A percentile compares a stretch with the other conserved stretches of the same genome.
phyloP scores from a whole-genome alignment of 1,284 basidiomycete genomes.

The Trichosporon sp. region DNA sequence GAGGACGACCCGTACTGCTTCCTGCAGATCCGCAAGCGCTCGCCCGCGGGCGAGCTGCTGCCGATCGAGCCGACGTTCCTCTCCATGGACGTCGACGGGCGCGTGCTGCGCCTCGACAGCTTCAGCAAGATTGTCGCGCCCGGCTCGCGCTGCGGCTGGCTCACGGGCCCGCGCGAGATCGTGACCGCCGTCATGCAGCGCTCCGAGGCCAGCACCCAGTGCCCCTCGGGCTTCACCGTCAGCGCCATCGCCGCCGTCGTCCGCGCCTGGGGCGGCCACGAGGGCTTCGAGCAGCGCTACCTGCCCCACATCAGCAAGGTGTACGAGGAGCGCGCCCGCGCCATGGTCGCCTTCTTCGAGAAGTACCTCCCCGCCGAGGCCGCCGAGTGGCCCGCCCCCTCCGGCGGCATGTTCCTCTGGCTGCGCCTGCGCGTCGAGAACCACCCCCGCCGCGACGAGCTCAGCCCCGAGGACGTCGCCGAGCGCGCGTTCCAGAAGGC shows the following conservation, averaged over 20 bases:
- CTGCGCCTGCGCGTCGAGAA: constrained; percentile 34
- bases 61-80: constrained; percentile 33
- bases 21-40: constrained; percentile 42
- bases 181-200: constrained; percentile 35
- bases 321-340: constrained; percentile 32
- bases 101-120: constrained; percentile 70
- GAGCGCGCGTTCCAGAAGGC: constrained; percentile 28
- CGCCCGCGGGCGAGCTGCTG: constrained; percentile 33
- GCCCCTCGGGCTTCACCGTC: constrained; percentile 39
- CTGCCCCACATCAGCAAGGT: constrained; percentile 36
- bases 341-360: constrained; percentile 29
- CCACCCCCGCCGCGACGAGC: constrained; percentile 29
- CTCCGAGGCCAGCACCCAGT: constrained; percentile 38
- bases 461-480: constrained; percentile 28
- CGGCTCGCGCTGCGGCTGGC: constrained; percentile 68
- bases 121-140: constrained; percentile 79
- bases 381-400: constrained; percentile 25
- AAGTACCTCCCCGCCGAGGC: constrained; percentile 28
- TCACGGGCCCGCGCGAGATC: constrained; percentile 52
- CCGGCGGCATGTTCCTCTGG: constrained; percentile 45
- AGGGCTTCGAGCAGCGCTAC: constrained; percentile 40
- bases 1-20: constrained; percentile 63
- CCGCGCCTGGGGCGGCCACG: constrained; percentile 39
- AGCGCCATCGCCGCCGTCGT: constrained; percentile 36
- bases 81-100: constrained; percentile 66